Base-by-base conservation (phyloP, 768 basidiomycete species). In the Naganishia onofrii region DNA sequence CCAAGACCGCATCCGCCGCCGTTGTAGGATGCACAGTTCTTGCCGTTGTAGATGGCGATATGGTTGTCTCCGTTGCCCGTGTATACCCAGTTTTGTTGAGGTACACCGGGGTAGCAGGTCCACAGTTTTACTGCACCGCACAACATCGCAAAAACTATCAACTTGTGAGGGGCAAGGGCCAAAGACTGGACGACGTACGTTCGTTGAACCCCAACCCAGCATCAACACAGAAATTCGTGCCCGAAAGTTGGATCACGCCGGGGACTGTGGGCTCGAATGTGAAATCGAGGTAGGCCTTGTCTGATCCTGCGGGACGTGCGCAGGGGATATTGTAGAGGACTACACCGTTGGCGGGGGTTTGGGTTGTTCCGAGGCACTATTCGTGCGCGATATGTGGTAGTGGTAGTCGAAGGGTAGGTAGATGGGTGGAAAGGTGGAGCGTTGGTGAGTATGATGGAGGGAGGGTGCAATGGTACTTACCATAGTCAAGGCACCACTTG, bases 181-280 rank as follows among this genome's bases (percentile, higher is more conserved):
- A n/a, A n/a, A n/a, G n/a, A n/a, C n/a, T n/a, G n/a, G n/a, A n/a
- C n/a, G 2, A 46, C 44, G 23, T 44, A 54, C 53, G 67, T 42
- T 44, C 29, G 36, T 68, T 54, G 21, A 54, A 44, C 32, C 28
- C 67, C 6, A 44, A 32, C 9, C 73, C 73, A 9, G 73, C 73
- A 52, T 74, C 73, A 29, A 74, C 42, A 54, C 73, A 74, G 36
- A 64, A 74, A 28, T 67, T 63, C 13, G 70, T 74, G 5, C 66
- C 68, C 4, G 9, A 23, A 54, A 74, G 28, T 44, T 31, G 55
- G 29, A 74, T 60, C 0, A 34, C 32, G 9, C 46, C 56, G 3
- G 56, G 51, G 32, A 58, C 57, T 44, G 29, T 34, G 19, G 56
- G 56, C 56, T 36, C 29, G 54, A 69, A 58, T n/a, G 51, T 31